These are phyloP conservation scores for Dactylellina cionopaga DNA, from an alignment of 2,329 filamentous ascomycete genomes.

Conservation along the genomic window DNA sequence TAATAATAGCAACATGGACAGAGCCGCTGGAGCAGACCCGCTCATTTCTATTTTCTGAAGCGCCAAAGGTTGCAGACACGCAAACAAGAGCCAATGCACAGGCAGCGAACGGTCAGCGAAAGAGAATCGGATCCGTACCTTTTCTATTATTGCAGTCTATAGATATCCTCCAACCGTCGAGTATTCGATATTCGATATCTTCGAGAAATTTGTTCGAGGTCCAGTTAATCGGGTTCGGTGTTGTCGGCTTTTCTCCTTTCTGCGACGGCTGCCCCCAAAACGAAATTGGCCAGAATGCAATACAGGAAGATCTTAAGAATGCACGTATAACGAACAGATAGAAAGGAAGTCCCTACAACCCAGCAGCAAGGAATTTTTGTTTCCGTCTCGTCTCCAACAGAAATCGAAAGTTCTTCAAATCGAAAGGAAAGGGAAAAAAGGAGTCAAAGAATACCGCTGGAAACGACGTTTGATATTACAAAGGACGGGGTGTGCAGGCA, in stretches of 20 bases:
- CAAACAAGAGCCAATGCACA: too few relatives aligned
- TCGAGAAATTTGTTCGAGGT: too few relatives aligned
- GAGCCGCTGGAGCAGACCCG: conserved; percentile 4
- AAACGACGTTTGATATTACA: too few relatives aligned
- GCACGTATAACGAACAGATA: conserved; percentile 2
- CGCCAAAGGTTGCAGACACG: not conserved
- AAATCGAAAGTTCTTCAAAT: not conserved
- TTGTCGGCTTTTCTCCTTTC: conserved; percentile 4
- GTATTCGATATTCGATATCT: too few relatives aligned
- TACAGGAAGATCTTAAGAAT: not conserved
- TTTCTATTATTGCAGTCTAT: not conserved
- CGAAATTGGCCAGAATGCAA: not conserved
- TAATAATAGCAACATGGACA: conserved; percentile 12
- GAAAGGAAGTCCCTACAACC: not conserved
- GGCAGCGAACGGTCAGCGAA: too few relatives aligned
- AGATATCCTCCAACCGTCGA: not conserved
- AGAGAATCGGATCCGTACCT: too few relatives aligned
- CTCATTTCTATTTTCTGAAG: not conserved
- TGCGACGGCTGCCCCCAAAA: conserved; percentile 12
- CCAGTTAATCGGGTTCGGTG: not conserved
- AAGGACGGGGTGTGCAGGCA: conserved; percentile 12
- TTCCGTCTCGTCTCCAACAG: conserved; percentile 7
- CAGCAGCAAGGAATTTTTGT: conserved; percentile 17
- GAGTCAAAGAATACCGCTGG: conserved; percentile 21
- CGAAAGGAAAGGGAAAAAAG: conserved; percentile 17